Conservation (phyloP, 2,329 filamentous ascomycete species). For the Beauveria australis region DNA sequence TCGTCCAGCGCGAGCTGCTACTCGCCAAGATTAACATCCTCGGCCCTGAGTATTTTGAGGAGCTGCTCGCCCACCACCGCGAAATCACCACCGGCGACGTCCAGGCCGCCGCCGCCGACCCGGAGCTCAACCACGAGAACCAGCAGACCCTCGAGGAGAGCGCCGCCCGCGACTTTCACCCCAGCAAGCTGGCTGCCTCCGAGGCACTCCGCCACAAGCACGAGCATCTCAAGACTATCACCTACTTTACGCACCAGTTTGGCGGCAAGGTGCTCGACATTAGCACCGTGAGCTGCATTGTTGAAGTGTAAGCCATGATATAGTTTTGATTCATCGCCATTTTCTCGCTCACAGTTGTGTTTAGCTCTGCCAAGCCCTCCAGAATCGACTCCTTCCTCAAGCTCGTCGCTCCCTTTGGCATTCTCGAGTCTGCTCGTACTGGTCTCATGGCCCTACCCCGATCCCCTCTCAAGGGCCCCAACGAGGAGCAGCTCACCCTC, state of each 20-base stretch:
- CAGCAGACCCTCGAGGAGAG: constrained; percentile 35
- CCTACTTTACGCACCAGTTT: constrained; percentile 94
- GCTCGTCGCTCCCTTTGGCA: constrained; percentile 86
- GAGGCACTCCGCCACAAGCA: constrained; percentile 94
- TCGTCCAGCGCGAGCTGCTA: constrained; percentile 91
- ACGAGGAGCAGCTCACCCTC: constrained; percentile 63
- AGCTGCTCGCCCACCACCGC: constrained; percentile 88
- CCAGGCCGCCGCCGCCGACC: constrained; percentile 36
- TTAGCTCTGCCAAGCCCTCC: constrained; percentile 78
- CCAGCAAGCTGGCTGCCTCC: constrained; percentile 73
- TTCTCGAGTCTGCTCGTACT: constrained; percentile 89
- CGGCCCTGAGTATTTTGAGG: constrained; percentile 96
- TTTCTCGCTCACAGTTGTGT: constrained; percentile 12
- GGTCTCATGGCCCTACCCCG: constrained; percentile 95
- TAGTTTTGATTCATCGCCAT: constrained; percentile 7
- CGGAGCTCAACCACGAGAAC: constrained; percentile 25
- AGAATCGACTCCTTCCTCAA: constrained; percentile 98
- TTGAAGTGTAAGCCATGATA: constrained; percentile 70
- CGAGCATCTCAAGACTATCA: constrained; percentile 93
- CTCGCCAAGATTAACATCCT: constrained; percentile 95
- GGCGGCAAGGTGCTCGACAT: constrained; percentile 97
- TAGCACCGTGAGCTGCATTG: constrained; percentile 96
- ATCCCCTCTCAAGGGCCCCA: constrained; percentile 71
- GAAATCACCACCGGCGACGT: constrained; percentile 59
- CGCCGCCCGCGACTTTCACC: constrained; percentile 68